Percentiles rank a stretch among this genome's conserved stretches.
Conservation (phyloP, 1,284 basidiomycete species). For the Fistulina hepatica region DNA sequence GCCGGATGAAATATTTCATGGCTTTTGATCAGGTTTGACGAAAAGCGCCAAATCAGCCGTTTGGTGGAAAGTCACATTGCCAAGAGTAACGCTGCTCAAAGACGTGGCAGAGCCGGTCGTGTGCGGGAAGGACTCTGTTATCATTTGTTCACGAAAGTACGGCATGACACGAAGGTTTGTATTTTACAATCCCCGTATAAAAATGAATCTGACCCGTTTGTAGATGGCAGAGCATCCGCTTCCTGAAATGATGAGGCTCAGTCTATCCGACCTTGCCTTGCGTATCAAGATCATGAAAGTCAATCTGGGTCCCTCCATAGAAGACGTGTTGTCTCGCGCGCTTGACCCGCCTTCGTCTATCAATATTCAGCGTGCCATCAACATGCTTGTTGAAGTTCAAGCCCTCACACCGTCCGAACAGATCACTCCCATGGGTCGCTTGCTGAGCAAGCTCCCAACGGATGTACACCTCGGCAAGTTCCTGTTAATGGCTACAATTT, state of each 20-base stretch:
- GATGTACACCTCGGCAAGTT: conserved; percentile 98
- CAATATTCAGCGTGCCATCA: conserved; percentile 89
- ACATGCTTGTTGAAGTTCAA: conserved; percentile 83
- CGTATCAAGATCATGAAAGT: conserved; percentile 97
- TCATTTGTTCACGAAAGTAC: conserved; percentile 87
- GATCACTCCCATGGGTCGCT: conserved; percentile 89
- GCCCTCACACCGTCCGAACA: conserved; percentile 83
- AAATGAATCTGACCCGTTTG: conserved; percentile 14
- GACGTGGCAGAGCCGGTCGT: conserved; percentile 86
- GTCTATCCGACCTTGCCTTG: conserved; percentile 88
- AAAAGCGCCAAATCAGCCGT: conserved; percentile 93
- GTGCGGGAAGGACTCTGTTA: conserved; percentile 90
- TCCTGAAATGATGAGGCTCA: conserved; percentile 93
- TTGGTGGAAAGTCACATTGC: conserved; percentile 91
- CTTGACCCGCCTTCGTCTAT: conserved; percentile 82
- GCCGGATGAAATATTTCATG: conserved; percentile 8
- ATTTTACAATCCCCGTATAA: conserved; percentile 26
- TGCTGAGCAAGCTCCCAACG: conserved; percentile 87
- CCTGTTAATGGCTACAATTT: conserved; percentile 75
- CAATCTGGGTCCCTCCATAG: conserved; percentile 78
- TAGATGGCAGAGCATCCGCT: conserved; percentile 88
- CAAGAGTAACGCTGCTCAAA: conserved; percentile 87
- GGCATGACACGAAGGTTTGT: conserved; percentile 67
- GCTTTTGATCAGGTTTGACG: conserved; percentile 65
- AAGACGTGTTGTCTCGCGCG: conserved; percentile 81